Evolutionary conservation across 192 early-diverging fungal species (phyloP), one percentile per base, ranked within the genome.

Genomic region (Coemansia sp.): DNA sequence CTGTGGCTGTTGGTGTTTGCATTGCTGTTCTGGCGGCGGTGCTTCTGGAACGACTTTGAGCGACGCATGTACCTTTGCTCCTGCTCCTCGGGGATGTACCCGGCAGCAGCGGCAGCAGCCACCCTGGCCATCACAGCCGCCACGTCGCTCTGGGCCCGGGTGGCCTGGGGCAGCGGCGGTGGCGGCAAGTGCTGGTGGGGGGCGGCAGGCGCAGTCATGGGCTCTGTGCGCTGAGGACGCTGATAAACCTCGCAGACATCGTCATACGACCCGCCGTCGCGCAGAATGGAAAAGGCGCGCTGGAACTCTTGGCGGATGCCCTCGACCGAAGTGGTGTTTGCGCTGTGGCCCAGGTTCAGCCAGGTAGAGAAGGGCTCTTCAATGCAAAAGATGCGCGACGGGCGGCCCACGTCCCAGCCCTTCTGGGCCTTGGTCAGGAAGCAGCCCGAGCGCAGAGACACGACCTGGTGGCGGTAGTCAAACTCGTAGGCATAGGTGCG

Each of bases 341-440:
- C 89, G 17, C 87, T 89, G 47, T 98, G 94, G 0, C 87, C 93
- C 3, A 98, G 77, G 38, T 98, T 98, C 25, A 92, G 78, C 47
- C 79, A 77, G 0, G 85, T 83, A 51, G 90, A 83, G 52, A 98
- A 90, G 6, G 93, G 93, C 66, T 96, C 93, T 50, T 98, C 94
- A 11, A 96, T 83, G 59, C 93, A 92, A 16, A 98, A 73, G 36
- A 86, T 81, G 44, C 57, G 37, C 10, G 85, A 77, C 3, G 73
- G 82, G 3, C 83, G 55, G 12, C 83, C 85, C 4, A 45, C 29
- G 50, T 93, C 82, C 93, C 94, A 98, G 11, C 85, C 87, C 64
- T 93, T 94, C 34, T 83, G 79, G 19, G 56, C 67, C 67, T 98
- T 96, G 10, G 77, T 80, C 52, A 96, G 56, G 32, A 83, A 80